Conservation (phyloP, 306 rosid genomes). For the Trichosanthes truncata region DNA sequence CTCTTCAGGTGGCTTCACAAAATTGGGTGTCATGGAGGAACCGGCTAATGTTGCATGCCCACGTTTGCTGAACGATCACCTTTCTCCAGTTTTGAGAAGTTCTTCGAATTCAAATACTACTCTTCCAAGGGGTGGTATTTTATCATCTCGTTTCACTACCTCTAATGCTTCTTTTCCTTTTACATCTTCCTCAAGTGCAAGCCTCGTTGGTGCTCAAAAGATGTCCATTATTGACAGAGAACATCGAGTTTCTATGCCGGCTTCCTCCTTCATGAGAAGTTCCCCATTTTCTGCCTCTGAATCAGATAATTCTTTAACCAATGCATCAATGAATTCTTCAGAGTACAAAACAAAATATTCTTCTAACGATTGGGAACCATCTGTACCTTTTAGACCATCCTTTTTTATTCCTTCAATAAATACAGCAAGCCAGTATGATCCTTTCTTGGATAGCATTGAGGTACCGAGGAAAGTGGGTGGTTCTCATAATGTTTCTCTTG, state of each 20-base stretch:
- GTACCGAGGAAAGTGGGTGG: conserved; percentile 56
- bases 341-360: conserved; percentile 31
- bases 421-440: conserved; percentile 54
- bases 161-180: conserved; percentile 32
- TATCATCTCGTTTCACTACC: conserved; percentile 25
- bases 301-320: conserved; percentile 28
- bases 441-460: conserved; percentile 64
- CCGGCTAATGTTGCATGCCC: conserved; percentile 23
- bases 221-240: conserved; percentile 29
- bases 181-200: conserved; percentile 24
- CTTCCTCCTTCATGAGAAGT: conserved; percentile 24
- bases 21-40: conserved; percentile 29
- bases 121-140: conserved; percentile 15
- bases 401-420: conserved; percentile 52
- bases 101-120: conserved; percentile 17
- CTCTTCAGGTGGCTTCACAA: conserved; percentile 23
- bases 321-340: conserved; percentile 19
- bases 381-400: conserved; percentile 80
- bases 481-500: conserved; percentile 44
- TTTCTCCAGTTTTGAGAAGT: conserved; percentile 19
- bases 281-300: conserved; percentile 40
- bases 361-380: conserved; percentile 83
- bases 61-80: conserved; percentile 20
- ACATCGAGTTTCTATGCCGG: conserved; percentile 22
- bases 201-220: conserved; percentile 24